These are phyloP conservation scores for Kwoniella dejecticola DNA, from an alignment of 768 basidiomycete genomes.

Conservation along the genomic window DNA sequence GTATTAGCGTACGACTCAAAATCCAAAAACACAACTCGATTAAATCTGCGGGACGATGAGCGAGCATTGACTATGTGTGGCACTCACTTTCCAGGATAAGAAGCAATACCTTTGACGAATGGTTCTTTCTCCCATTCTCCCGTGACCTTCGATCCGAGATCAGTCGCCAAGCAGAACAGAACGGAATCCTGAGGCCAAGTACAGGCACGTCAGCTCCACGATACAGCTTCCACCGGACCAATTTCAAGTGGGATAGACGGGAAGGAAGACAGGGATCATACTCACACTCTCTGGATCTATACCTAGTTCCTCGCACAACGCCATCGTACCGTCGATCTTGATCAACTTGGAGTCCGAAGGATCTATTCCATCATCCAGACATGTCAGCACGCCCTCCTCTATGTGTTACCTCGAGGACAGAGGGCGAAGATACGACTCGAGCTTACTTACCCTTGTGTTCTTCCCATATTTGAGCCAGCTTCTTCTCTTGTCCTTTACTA, in stretches of 20 bases:
- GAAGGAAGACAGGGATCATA: no score
- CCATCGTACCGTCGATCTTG: conserved; percentile 54
- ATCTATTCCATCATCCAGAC: conserved; percentile 19
- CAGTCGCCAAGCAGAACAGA: conserved; percentile 55
- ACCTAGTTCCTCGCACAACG: conserved; percentile 51
- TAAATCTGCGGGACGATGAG: not conserved
- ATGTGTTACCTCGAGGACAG: not conserved
- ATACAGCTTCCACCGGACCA: no score
- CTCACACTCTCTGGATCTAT: conserved; percentile 53
- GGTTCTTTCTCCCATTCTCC: conserved; percentile 52
- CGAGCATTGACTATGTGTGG: conserved; percentile 1
- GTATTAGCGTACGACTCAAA: no score
- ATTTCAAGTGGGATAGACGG: no score
- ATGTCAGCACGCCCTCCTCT: not conserved
- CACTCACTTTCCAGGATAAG: conserved; percentile 24
- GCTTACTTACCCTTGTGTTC: conserved; percentile 53
- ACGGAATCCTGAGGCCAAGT: conserved; percentile 46
- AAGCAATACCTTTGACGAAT: conserved; percentile 40
- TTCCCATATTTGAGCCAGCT: conserved; percentile 54
- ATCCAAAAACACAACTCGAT: not conserved
- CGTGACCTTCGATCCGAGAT: conserved; percentile 52
- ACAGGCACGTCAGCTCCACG: conserved; percentile 12
- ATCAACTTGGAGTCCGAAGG: conserved; percentile 45
- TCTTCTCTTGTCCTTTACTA: conserved; percentile 46
- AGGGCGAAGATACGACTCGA: no score